These are phyloP conservation scores for Immersiporthe knoxdaviesiana DNA, from an alignment of 2,329 filamentous ascomycete genomes.

Conservation along the genomic window DNA sequence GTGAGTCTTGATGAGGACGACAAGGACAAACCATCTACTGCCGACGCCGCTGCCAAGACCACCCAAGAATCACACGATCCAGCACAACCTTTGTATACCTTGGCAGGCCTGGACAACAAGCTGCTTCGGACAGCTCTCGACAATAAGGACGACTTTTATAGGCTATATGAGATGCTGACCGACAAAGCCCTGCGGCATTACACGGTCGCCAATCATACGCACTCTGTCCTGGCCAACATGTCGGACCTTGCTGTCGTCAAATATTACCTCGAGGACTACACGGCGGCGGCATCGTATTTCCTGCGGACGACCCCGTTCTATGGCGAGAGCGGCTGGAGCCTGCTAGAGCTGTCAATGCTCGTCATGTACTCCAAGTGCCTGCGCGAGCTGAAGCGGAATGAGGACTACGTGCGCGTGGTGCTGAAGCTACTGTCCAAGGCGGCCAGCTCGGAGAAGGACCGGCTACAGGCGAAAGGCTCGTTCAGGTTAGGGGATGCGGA, in stretches of 20 bases:
- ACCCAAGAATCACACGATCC: slow-evolving; percentile 9
- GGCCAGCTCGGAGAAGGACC: slow-evolving; percentile 57
- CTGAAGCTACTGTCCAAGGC: slow-evolving; percentile 75
- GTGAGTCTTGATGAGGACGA: slow-evolving; percentile 57
- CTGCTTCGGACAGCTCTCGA: slow-evolving; percentile 64
- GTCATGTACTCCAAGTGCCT: slow-evolving; percentile 85
- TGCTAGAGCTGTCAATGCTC: slow-evolving; percentile 81
- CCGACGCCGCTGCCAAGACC: slow-evolving; percentile 31
- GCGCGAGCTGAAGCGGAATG: slow-evolving; percentile 71
- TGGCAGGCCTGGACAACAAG: slow-evolving; percentile 56
- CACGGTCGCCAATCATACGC: slow-evolving; percentile 74
- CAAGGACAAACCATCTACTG: slow-evolving; percentile 43
- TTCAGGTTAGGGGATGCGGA: slow-evolving; percentile 37
- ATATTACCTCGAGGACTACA: slow-evolving; percentile 74
- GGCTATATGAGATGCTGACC: slow-evolving; percentile 75
- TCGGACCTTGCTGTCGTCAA: slow-evolving; percentile 87
- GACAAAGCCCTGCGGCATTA: slow-evolving; percentile 84
- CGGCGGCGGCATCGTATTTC: slow-evolving; percentile 76
- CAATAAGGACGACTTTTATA: slow-evolving; percentile 66
- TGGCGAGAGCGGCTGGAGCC: slow-evolving; percentile 75
- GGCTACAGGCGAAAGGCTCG: slow-evolving; percentile 44
- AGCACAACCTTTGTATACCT: slow-evolving; percentile 32
- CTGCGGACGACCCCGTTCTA: slow-evolving; percentile 79
- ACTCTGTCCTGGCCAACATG: slow-evolving; percentile 76
- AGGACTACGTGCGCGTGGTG: slow-evolving; percentile 78